Evolutionary conservation across 208 protist genomes (phyloP), one percentile per base, ranked within the genome.

Genomic region (Tritrichomonas foetus): DNA sequence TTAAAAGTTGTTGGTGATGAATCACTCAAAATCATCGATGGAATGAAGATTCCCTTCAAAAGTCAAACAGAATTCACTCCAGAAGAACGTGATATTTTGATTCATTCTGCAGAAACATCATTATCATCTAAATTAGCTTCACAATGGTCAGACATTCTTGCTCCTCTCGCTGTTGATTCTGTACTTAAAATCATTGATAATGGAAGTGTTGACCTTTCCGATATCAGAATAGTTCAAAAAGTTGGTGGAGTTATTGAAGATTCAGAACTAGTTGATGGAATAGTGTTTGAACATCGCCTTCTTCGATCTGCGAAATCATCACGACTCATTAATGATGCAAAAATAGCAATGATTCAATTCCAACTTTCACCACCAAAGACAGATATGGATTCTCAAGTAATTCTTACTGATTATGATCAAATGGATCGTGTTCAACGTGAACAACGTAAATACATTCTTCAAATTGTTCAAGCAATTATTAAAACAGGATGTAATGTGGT

Each of bases 281-380:
- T 95, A 9, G 94, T 94, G 30, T 94, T 95, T 39, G 30, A 93
- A 44, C 55, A 92, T 11, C 27, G 64, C 3, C n/a, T 74, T 47
- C 57, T 25, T 20, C 20, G 57, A 1, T 13, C 36, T 25, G 27
- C 64, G 11, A 92, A 69, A 16, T 57, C 11, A 20, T 9, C 84
- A 30, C 97, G 97, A 33, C 94, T 96, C 55, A 96, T 99, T 39
- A 95, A 98, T 93, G 98, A 99, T 74, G 98, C 98, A 25, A 99
- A 99, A 94, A 99, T 99, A 95, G 99, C 97, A 93, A 96, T 99
- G 9, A 99, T 99, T 94, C 98, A 99, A 96, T 99, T 99, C 96
- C 97, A 98, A 95, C 96, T 99, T 13, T 99, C 98, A 2, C 97
- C 99, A n/a, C 99, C 99, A 64, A 99, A 99, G 96, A 99, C 99